Evolutionary conservation across 371 early-diverging fungal species (phyloP), one percentile per base, ranked within the genome.

Genomic region (Blastocladiella emersonii): DNA sequence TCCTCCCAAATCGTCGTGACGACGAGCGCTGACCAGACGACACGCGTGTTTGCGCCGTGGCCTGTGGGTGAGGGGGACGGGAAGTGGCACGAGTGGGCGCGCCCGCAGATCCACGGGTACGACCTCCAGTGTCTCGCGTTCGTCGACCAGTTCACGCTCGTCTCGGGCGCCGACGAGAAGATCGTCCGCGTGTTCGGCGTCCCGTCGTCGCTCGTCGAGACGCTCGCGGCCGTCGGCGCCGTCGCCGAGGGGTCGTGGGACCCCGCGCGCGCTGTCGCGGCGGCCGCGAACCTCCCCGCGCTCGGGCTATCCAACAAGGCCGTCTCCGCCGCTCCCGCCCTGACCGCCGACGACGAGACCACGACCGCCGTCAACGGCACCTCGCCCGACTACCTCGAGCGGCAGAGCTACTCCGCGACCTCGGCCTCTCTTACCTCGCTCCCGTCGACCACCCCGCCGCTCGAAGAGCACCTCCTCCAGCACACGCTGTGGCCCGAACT

Each of bases 41-140:
- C 93, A 0, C 80, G 98, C 23, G 66, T 95, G 43, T 89, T 79
- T 76, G 85, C 90, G 0, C 85, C 83, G 13, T 91, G 93, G 89
- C 75, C 63, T 44, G 69, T 75, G 7, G 35, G 41, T 41, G 34
- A 8, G n/a, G 65, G 21, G 63, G 68, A 2, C 71, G 67, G 13
- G 41, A 81, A 85, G 5, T 95, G 95, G 96, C 92, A 90, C 66
- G 98, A 98, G 72, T 82, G 94, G 63, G 90, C 91, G 2, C 79
- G 98, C 7, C 91, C 98, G 21, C 98, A 98, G 74, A 87, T 96
- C 35, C 98, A 98, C 68, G 98, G 98, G 1, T 95, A 95, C 69
- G 92, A 94, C 69, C 72, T 95, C 61, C 84, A 89, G 56, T 89
- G 92, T 68, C 68, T 93, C 15, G 82, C 90, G 0, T 92, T 93